These are phyloP conservation scores for Colletotrichum spinosum DNA, from an alignment of 2,329 filamentous ascomycete species.

Conservation along the genomic window DNA sequence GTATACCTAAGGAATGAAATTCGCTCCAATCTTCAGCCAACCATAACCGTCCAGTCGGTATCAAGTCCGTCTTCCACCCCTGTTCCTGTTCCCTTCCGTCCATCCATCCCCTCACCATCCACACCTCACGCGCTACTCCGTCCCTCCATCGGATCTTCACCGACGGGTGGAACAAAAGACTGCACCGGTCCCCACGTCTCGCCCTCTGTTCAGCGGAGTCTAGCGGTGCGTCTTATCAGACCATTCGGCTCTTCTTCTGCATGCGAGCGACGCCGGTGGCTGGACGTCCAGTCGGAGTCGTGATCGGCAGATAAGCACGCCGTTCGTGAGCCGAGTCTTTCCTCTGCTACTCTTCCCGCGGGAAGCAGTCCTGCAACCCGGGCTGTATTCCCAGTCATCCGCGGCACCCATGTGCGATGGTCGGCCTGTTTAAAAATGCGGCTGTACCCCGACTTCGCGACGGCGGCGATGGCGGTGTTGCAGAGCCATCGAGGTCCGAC, in stretches of 20 bases:
- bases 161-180: slow-evolving; percentile 13
- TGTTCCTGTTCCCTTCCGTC: not conserved
- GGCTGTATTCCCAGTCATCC: not conserved
- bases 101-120: not conserved
- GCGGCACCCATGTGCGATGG: slow-evolving; percentile 3
- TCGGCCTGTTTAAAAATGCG: slow-evolving; percentile 27
- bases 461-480: not conserved
- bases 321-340: not conserved
- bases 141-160: slow-evolving; percentile 19
- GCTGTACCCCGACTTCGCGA: slow-evolving; percentile 1
- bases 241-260: not conserved
- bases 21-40: not conserved
- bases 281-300: slow-evolving; percentile 10
- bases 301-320: slow-evolving; percentile 30
- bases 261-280: slow-evolving; percentile 6
- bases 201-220: slow-evolving; percentile 32
- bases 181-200: not conserved
- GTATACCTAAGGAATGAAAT: too few species aligned
- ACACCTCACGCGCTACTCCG: not conserved
- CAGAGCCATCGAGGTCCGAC: slow-evolving; percentile 7
- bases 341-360: slow-evolving; percentile 6
- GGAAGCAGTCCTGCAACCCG: slow-evolving; percentile 1
- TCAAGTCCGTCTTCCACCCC: not conserved
- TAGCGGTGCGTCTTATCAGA: slow-evolving; percentile 23
- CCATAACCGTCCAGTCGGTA: slow-evolving; percentile 11